A percentile compares a stretch with the other conserved stretches of the same genome.
Conservation (phyloP, 345 rosid species). For the Gossypium herbaceum region DNA sequence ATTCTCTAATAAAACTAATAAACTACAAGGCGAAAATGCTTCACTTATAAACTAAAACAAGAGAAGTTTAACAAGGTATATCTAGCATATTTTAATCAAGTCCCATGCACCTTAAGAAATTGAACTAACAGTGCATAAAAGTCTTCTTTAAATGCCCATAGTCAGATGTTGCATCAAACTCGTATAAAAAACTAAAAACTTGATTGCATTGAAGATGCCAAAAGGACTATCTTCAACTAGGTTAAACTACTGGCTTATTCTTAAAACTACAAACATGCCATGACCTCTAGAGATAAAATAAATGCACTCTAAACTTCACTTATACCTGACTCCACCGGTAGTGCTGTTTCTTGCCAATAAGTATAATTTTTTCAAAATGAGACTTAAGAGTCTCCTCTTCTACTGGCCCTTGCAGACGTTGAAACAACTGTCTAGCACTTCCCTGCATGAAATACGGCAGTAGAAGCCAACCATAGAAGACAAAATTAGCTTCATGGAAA, state of each 20-base stretch:
- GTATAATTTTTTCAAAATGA: slow-evolving; percentile 89
- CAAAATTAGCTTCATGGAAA: slow-evolving; percentile 8
- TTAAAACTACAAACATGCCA: background rate
- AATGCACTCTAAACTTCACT: background rate
- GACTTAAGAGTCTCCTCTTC: slow-evolving; percentile 91
- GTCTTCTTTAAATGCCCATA: background rate
- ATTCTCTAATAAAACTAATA: background rate
- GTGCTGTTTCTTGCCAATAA: slow-evolving; percentile 68
- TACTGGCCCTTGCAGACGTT: slow-evolving; percentile 92
- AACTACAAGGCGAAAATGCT: background rate
- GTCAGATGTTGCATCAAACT: slow-evolving; percentile 1
- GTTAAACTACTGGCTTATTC: background rate
- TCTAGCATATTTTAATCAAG: background rate
- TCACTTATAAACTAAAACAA: background rate
- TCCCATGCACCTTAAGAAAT: background rate
- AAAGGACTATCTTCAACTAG: background rate
- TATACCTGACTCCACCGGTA: slow-evolving; percentile 66
- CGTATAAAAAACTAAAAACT: background rate
- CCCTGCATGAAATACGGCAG: slow-evolving; percentile 59
- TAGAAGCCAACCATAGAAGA: slow-evolving; percentile 12
- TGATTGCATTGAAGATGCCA: background rate
- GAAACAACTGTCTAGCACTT: slow-evolving; percentile 97
- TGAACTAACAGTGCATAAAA: background rate
- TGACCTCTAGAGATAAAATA: slow-evolving; percentile 4
- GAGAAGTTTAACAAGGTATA: background rate